Evolutionary conservation across 2,329 filamentous ascomycete species (phyloP), one percentile per base, ranked within the genome.

Genomic region (Diaporthe humulicola): DNA sequence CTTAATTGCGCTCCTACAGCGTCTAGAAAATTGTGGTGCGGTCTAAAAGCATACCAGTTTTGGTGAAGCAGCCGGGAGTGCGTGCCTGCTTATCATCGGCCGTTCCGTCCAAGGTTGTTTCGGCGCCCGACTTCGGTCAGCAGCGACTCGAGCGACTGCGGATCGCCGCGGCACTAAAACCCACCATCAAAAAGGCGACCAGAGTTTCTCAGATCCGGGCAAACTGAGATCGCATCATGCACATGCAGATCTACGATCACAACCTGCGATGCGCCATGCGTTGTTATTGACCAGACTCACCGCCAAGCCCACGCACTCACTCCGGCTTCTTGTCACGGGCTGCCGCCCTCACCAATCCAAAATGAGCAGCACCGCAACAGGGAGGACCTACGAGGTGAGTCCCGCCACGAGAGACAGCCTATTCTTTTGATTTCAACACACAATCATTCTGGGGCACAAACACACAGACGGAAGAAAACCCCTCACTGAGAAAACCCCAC

Each of bases 371-470:
- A 28, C 73, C 66, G 54, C 52, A 2, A 36, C 69, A 42, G 56
- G 54, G n/a, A 50, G 74, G 33, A 70, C 74, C 42, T 76, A 76
- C 33, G 74, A 73, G 42, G 74, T 76, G 56, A 76, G 74, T 76
- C 50, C 8, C 3, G 6, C 2, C 36, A 25, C 3, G 12, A 38
- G 17, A 67, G 4, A n/a, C n/a, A 1, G 19, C 48, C 17, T n/a
- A 5, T 36, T 4, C 42, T 22, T 10, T 45, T 25, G 19, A 17
- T 10, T 6, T 50, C 10, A 42, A 25, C 2, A 14, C 2, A 10
- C 3, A n/a, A 52, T 8, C 2, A 17, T n/a, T 4, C 19, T 10
- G 3, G 6, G 4, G 15, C n/a, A 22, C 6, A 7, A 54, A 19
- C 3, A 30, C n/a, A 36, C 25, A 14, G 22, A 60, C 4, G n/a